Conservation (phyloP, 257 asterid genomes). For the Forsythia suspensa region DNA sequence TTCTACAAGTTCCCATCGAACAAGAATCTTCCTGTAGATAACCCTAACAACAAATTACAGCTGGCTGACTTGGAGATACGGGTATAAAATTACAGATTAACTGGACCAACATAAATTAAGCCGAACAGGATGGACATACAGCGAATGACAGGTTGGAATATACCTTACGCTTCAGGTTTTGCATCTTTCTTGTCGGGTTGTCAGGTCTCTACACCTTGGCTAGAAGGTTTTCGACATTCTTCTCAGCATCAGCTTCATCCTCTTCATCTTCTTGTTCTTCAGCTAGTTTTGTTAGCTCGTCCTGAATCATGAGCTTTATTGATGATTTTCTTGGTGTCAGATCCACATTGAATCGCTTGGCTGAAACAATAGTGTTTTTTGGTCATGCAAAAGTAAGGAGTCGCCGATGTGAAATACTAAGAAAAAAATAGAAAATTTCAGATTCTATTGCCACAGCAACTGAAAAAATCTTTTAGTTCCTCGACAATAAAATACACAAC, state of each 20-base stretch:
- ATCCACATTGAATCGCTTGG: conserved; percentile 14
- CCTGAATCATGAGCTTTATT: conserved; percentile 27
- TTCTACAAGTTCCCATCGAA: conserved; percentile 13
- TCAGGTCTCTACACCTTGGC: conserved; percentile 25
- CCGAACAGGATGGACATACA: neutral
- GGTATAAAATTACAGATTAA: conserved; percentile 10
- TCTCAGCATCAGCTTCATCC: conserved; percentile 14
- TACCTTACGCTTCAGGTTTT: neutral
- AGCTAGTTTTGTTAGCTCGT: conserved; percentile 25
- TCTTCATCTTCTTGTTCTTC: conserved; percentile 25
- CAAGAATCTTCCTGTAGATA: neutral
- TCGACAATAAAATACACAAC: neutral
- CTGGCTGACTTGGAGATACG: conserved; percentile 5
- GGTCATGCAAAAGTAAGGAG: no score
- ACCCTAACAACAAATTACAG: conserved; percentile 20
- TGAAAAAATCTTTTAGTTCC: neutral
- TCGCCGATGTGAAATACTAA: neutral
- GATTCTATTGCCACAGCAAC: neutral
- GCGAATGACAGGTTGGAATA: neutral
- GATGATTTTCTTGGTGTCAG: conserved; percentile 22
- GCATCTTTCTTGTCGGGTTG: neutral
- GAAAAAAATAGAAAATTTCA: neutral
- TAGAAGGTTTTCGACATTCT: conserved; percentile 8
- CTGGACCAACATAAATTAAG: conserved; percentile 5
- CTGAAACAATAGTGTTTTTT: conserved; percentile 11